Conservation (phyloP, 176 grass and related monocot genomes). For the Poa annua region DNA sequence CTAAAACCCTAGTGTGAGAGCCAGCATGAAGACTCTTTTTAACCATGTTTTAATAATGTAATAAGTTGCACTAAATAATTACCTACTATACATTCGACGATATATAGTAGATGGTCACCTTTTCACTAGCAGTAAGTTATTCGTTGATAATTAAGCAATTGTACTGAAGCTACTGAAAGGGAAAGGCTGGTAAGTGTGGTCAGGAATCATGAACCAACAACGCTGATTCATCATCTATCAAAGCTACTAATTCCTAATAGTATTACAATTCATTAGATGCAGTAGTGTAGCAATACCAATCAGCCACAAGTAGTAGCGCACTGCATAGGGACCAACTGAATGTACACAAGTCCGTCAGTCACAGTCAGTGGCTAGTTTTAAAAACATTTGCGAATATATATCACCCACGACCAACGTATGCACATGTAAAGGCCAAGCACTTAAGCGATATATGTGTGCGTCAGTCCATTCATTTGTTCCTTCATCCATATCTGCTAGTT, state of each 20-base stretch:
- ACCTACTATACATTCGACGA: conserved; percentile 17
- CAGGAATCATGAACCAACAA: conserved; percentile 22
- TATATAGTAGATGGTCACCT: not conserved
- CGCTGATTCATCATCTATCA: not conserved
- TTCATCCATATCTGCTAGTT: conserved; percentile 21
- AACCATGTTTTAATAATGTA: not conserved
- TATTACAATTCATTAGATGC: conserved; percentile 18
- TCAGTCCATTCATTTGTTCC: conserved; percentile 20
- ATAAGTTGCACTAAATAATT: not conserved
- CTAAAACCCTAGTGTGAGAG: not conserved
- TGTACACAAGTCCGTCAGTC: not conserved
- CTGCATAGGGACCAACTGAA: conserved; percentile 9
- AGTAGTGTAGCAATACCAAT: conserved; percentile 23
- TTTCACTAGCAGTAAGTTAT: conserved; percentile 39
- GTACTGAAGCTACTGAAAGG: conserved; percentile 3
- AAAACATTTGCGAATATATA: conserved; percentile 10
- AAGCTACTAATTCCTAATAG: conserved; percentile 2
- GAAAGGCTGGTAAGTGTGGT: conserved; percentile 1
- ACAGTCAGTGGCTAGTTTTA: not conserved
- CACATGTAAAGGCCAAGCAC: conserved; percentile 1
- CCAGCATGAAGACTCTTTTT: not conserved
- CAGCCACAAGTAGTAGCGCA: not conserved
- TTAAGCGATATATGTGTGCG: not conserved
- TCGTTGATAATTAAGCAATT: not conserved
- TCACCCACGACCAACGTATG: conserved; percentile 5